These are phyloP conservation scores for Aquilaria agallochum DNA, from an alignment of 441 rosid species.

Conservation along the genomic window DNA sequence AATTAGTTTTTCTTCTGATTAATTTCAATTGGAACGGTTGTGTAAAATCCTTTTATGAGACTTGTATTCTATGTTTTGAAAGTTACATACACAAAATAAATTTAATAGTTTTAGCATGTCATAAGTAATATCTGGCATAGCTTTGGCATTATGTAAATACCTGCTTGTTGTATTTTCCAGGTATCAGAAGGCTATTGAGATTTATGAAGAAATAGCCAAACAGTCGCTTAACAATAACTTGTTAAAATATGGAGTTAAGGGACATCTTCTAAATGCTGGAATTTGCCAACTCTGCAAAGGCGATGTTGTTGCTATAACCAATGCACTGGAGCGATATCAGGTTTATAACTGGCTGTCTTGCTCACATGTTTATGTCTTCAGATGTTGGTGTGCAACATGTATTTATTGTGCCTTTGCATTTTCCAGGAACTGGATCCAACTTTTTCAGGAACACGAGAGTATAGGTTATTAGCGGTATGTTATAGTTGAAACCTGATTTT, in stretches of 20 bases:
- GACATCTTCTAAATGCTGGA: slow-evolving; percentile 98
- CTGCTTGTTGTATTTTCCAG: slow-evolving; percentile 38
- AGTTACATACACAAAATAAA: too few relatives aligned
- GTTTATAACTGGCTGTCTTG: slow-evolving; percentile 29
- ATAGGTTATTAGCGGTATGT: slow-evolving; percentile 58
- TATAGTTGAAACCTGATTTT: background rate
- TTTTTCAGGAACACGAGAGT: slow-evolving; percentile 88
- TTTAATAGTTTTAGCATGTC: too few relatives aligned
- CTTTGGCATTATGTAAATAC: background rate
- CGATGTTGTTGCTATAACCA: slow-evolving; percentile 80
- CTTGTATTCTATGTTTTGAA: too few relatives aligned
- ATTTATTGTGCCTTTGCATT: slow-evolving; percentile 5
- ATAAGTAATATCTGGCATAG: too few relatives aligned
- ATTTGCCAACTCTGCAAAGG: slow-evolving; percentile 94
- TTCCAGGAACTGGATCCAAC: slow-evolving; percentile 95
- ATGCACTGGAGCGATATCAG: slow-evolving; percentile 93
- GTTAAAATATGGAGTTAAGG: slow-evolving; percentile 97
- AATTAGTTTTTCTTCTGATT: too few relatives aligned
- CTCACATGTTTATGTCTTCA: background rate
- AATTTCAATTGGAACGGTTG: too few relatives aligned
- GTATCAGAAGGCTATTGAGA: slow-evolving; percentile 81
- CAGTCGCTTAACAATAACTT: slow-evolving; percentile 76
- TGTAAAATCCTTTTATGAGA: too few relatives aligned
- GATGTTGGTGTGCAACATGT: background rate
- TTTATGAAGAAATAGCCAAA: slow-evolving; percentile 82